A percentile compares a stretch with the other conserved stretches of the same genome.
These are phyloP conservation scores for Hortaea sp. DNA, from an alignment of 2,329 filamentous ascomycete species.

Conservation along the genomic window DNA sequence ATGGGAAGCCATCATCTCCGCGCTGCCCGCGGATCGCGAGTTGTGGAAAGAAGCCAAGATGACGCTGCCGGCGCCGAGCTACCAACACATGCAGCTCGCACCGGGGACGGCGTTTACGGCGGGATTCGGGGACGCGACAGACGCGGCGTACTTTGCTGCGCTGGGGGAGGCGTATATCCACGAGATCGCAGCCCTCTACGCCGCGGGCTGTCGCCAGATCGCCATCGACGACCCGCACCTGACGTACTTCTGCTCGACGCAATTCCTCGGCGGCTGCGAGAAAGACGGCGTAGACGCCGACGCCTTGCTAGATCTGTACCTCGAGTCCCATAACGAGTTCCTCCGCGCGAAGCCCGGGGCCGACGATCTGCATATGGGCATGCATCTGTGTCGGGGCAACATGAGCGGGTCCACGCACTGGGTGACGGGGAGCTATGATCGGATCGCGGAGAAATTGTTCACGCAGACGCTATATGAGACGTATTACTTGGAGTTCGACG, in stretches of 20 bases:
- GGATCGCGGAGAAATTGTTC: constrained; percentile 21
- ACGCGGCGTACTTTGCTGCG: constrained; percentile 20
- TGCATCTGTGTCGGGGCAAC: constrained; percentile 20
- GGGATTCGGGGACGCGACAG: constrained; percentile 13
- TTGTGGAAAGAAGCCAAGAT: constrained; percentile 15
- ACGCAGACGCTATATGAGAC: constrained; percentile 16
- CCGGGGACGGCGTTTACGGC: constrained; percentile 17
- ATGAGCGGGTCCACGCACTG: constrained; percentile 12
- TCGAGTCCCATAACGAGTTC: constrained; percentile 14
- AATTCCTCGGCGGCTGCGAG: constrained; percentile 12
- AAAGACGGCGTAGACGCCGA: constrained; percentile 14
- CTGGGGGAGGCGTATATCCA: constrained; percentile 12
- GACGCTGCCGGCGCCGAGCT: constrained; percentile 20
- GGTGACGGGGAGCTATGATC: constrained; percentile 17
- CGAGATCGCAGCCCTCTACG: constrained; percentile 16
- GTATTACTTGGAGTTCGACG: constrained; percentile 24
- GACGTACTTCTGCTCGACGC: constrained; percentile 18
- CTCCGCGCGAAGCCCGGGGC: constrained; percentile 6
- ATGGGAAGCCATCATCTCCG: constrained; percentile 12
- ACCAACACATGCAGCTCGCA: constrained; percentile 21
- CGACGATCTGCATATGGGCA: constrained; percentile 14
- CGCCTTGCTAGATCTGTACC: constrained; percentile 14
- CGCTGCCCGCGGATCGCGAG: constrained; percentile 2
- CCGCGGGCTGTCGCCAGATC: constrained; percentile 14
- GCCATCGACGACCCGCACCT: constrained; percentile 19